phyloP scores from a whole-genome alignment of 305 asterid species.

The Caryopteris hybrid region DNA sequence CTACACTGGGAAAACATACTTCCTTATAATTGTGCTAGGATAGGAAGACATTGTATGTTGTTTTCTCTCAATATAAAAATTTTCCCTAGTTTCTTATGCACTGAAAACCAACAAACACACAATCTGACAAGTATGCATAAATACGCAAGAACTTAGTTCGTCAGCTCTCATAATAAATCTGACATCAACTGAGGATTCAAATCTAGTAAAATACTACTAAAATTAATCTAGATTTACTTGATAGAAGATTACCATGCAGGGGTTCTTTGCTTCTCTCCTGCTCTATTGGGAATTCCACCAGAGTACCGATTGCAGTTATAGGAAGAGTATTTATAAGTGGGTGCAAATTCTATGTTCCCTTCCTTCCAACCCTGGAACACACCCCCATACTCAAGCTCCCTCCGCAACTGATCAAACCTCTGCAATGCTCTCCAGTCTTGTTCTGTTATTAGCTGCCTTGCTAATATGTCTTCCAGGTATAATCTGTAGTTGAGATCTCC shows the following conservation, averaged over 20 bases:
- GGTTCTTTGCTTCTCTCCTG: conserved; percentile 91
- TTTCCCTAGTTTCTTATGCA: neutral
- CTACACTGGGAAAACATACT: conserved; percentile 35
- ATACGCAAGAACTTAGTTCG: neutral
- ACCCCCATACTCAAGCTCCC: conserved; percentile 71
- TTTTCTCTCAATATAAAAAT: neutral
- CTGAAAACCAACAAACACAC: neutral
- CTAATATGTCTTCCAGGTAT: conserved; percentile 70
- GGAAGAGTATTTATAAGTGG: conserved; percentile 86
- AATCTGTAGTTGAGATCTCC: conserved; percentile 96
- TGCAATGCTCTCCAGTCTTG: conserved; percentile 75
- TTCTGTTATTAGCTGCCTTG: conserved; percentile 65
- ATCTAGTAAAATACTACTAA: neutral
- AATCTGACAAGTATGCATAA: neutral
- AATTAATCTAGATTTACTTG: conserved; percentile 1
- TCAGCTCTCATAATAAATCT: neutral
- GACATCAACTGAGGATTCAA: neutral
- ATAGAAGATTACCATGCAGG: conserved; percentile 77
- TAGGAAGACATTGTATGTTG: neutral
- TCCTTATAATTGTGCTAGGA: conserved; percentile 13
- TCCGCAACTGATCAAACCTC: conserved; percentile 73
- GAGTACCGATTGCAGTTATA: conserved; percentile 75
- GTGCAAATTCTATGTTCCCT: conserved; percentile 85
- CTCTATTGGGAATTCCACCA: conserved; percentile 65
- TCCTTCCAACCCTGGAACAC: conserved; percentile 93